Conservation (phyloP, 495 filamentous ascomycete genomes). For the Lindgomyces ingoldianus region DNA sequence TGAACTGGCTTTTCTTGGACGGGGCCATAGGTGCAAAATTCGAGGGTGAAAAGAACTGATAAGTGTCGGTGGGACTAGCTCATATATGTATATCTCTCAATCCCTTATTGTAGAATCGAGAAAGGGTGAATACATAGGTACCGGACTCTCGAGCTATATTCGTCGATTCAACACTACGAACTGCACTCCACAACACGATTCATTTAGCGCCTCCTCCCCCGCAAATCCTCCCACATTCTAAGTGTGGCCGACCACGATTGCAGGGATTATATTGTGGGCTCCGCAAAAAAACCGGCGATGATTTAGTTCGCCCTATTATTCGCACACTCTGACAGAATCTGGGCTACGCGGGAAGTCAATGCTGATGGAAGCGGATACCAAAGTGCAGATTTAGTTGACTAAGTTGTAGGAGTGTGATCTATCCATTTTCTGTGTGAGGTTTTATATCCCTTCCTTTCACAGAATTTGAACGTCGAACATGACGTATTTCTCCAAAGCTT, state of each 20-base stretch:
- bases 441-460: no score
- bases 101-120: background rate
- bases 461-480: no score
- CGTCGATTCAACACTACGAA: background rate
- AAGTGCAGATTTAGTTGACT: background rate
- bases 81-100: background rate
- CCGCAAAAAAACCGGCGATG: background rate
- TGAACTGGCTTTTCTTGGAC: slow-evolving; percentile 27
- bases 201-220: background rate
- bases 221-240: background rate
- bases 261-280: background rate
- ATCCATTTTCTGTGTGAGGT: background rate
- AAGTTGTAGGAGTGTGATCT: background rate
- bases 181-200: background rate
- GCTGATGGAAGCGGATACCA: background rate
- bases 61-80: background rate
- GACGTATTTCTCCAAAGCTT: no score
- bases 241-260: background rate
- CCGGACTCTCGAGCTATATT: slow-evolving; percentile 2
- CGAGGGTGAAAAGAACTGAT: background rate
- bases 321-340: background rate
- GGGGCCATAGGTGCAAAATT: background rate
- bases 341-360: background rate
- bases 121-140: background rate
- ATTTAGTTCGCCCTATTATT: background rate